A percentile compares a stretch with the other conserved stretches of the same genome.
These are phyloP conservation scores for Cicer arietinum DNA, from an alignment of 306 rosid genomes.

Conservation along the genomic window DNA sequence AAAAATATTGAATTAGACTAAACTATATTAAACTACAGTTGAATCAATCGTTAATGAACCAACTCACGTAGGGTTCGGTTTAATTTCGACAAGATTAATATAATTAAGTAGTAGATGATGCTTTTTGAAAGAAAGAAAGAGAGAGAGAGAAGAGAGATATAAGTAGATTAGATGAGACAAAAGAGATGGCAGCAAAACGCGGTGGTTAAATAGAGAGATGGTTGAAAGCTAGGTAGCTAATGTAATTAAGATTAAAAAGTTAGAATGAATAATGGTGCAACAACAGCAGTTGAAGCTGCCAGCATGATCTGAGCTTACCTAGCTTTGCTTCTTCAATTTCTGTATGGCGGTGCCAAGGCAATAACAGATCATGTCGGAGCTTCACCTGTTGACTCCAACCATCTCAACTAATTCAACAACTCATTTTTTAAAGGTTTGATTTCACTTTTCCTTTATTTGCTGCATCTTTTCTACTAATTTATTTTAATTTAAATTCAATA, in stretches of 20 bases:
- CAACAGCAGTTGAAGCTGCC: constrained; percentile 21
- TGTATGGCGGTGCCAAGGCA: not conserved
- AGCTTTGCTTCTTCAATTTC: too few species aligned
- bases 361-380: constrained; percentile 29
- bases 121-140: not conserved
- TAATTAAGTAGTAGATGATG: not conserved
- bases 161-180: not conserved
- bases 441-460: not conserved
- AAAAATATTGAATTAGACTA: too few species aligned
- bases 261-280: not conserved
- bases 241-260: not conserved
- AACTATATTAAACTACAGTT: too few species aligned
- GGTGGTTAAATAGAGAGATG: not conserved
- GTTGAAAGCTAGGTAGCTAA: not conserved
- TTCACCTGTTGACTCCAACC: constrained; percentile 20
- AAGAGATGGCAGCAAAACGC: constrained; percentile 1
- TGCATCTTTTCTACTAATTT: too few species aligned
- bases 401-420: not conserved
- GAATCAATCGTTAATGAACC: too few species aligned
- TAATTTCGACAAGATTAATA: not conserved
- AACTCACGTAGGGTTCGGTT: too few species aligned
- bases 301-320: constrained; percentile 13
- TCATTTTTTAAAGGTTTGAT: not conserved
- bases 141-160: not conserved
- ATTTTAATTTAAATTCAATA: too few species aligned